Percentiles rank a stretch among this genome's conserved stretches.
phyloP scores from a whole-genome alignment of 371 early-diverging fungal species.

The Apophysomyces ossiformis region DNA sequence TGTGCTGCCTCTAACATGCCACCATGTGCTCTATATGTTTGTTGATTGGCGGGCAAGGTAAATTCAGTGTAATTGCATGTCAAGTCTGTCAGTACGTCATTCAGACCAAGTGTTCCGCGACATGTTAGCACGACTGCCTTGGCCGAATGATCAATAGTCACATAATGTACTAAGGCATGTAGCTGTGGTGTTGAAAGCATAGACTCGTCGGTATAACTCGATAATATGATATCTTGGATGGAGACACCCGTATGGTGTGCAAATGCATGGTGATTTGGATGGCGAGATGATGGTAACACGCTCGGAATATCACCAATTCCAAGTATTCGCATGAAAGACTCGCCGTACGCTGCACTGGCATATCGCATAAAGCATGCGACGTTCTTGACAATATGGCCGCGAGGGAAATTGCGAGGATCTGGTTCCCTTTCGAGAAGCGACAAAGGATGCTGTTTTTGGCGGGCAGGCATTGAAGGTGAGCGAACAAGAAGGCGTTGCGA shows the following conservation, averaged over 20 bases:
- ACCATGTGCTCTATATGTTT: slow-evolving; percentile 67
- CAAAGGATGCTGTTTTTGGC: neutral
- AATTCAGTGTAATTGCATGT: slow-evolving; percentile 81
- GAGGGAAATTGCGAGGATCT: slow-evolving; percentile 53
- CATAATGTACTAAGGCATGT: slow-evolving; percentile 83
- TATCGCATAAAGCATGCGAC: slow-evolving; percentile 78
- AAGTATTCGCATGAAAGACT: slow-evolving; percentile 81
- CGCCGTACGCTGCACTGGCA: slow-evolving; percentile 82
- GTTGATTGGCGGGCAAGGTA: slow-evolving; percentile 40
- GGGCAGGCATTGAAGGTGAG: neutral
- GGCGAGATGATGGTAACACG: slow-evolving; percentile 50
- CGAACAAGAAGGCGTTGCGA: neutral
- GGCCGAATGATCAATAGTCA: slow-evolving; percentile 80
- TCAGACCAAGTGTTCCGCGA: slow-evolving; percentile 89
- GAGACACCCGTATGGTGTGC: slow-evolving; percentile 70
- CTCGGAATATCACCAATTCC: slow-evolving; percentile 71
- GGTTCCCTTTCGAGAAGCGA: neutral
- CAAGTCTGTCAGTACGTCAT: slow-evolving; percentile 87
- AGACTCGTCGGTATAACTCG: slow-evolving; percentile 61
- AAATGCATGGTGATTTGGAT: slow-evolving; percentile 74
- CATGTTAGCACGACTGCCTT: slow-evolving; percentile 83
- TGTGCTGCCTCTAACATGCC: slow-evolving; percentile 83
- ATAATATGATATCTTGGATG: slow-evolving; percentile 67
- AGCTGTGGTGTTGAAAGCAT: slow-evolving; percentile 46
- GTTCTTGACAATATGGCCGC: slow-evolving; percentile 69